Conservation (phyloP, 1,139 yeast species). For the Pichia sp. region DNA sequence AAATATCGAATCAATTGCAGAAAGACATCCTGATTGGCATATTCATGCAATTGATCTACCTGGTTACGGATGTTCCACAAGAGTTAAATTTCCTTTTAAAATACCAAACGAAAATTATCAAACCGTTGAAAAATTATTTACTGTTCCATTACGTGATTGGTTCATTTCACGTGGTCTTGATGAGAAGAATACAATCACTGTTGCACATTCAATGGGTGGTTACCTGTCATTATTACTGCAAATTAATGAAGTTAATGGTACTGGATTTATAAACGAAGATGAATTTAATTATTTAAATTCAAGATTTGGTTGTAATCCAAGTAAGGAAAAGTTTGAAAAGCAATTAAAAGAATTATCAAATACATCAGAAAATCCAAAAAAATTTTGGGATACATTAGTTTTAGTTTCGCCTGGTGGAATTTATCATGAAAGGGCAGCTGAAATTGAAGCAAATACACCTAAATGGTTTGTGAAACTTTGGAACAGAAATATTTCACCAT, state of each 20-base stretch:
- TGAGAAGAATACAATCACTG: constrained; percentile 35
- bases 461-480: constrained; percentile 58
- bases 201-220: constrained; percentile 64
- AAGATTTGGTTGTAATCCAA: background rate
- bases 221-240: constrained; percentile 43
- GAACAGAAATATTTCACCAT: constrained; percentile 70
- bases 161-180: constrained; percentile 32
- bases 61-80: constrained; percentile 72
- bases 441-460: constrained; percentile 41
- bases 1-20: constrained; percentile 46
- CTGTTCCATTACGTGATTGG: constrained; percentile 46
- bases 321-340: constrained; percentile 2
- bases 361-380: constrained; percentile 12
- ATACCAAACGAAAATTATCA: constrained; percentile 27
- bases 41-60: constrained; percentile 66
- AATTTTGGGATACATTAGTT: constrained; percentile 41
- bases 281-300: constrained; percentile 12
- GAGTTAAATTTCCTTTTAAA: constrained; percentile 47
- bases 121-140: constrained; percentile 47
- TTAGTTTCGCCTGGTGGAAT: constrained; percentile 67
- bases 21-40: constrained; percentile 44
- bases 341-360: constrained; percentile 4
- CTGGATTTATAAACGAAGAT: constrained; percentile 7
- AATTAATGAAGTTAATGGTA: constrained; percentile 15
- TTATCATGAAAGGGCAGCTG: constrained; percentile 26